Conservation (phyloP, 805 yeast species). For the Saccharomycopsis fermentans region DNA sequence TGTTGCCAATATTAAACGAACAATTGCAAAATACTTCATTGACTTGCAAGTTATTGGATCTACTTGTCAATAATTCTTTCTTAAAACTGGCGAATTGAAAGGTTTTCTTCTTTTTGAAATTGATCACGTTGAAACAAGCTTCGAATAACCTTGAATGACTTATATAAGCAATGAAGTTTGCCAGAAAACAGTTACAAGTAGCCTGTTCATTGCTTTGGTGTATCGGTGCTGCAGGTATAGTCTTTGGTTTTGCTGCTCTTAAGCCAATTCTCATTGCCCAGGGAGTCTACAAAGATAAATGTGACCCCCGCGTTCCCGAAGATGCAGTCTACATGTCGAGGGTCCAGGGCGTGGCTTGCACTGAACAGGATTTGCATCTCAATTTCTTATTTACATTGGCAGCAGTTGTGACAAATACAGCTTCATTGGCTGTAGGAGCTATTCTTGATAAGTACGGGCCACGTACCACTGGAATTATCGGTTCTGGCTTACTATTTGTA, state of each 20-base stretch:
- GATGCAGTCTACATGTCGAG: conserved; percentile 79
- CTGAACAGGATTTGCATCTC: conserved; percentile 71
- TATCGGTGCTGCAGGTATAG: conserved; percentile 82
- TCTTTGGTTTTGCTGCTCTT: conserved; percentile 92
- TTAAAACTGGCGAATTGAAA: too few relatives aligned
- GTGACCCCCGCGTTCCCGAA: conserved; percentile 53
- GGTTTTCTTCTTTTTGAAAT: too few relatives aligned
- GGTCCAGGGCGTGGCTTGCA: conserved; percentile 39
- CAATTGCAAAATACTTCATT: too few relatives aligned
- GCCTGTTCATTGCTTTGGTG: conserved; percentile 79
- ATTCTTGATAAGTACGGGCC: conserved; percentile 78
- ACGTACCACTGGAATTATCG: conserved; percentile 63
- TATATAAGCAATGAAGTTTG: background rate
- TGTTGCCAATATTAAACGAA: too few relatives aligned
- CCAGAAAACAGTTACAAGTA: conserved; percentile 41
- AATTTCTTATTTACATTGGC: conserved; percentile 79
- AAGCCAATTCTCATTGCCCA: conserved; percentile 73
- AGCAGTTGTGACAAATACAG: conserved; percentile 76
- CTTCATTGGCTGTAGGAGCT: conserved; percentile 74
- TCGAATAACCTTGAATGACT: background rate
- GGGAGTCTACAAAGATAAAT: conserved; percentile 61
- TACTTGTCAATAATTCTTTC: too few relatives aligned
- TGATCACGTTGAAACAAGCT: background rate
- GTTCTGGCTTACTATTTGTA: conserved; percentile 45
- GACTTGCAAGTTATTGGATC: too few relatives aligned